A percentile compares a stretch with the other conserved stretches of the same genome.
These are phyloP conservation scores for Triadica sebifera DNA, from an alignment of 345 rosid genomes.

Conservation along the genomic window DNA sequence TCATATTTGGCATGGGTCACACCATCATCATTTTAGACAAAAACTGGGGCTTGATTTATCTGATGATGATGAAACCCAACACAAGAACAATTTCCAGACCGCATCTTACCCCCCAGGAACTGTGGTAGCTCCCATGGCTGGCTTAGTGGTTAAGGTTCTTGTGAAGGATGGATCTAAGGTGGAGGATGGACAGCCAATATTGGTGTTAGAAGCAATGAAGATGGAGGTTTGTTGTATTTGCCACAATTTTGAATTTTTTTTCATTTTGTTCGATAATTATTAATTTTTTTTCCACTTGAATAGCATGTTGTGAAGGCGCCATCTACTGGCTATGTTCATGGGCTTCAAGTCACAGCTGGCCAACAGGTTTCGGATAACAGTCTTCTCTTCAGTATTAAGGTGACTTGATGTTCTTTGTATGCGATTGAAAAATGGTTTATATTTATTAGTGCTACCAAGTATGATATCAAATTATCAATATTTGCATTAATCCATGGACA, in stretches of 20 bases:
- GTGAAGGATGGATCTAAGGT: slow-evolving; percentile 61
- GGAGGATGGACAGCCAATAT: slow-evolving; percentile 70
- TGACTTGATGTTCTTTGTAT: slow-evolving; percentile 4
- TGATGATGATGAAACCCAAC: slow-evolving; percentile 55
- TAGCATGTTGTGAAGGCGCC: too few relatives aligned
- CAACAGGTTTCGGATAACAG: slow-evolving; percentile 75
- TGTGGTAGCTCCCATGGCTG: slow-evolving; percentile 92
- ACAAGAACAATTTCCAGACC: slow-evolving; percentile 47
- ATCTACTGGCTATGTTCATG: slow-evolving; percentile 55
- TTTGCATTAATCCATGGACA: neutral
- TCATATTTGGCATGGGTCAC: too few relatives aligned
- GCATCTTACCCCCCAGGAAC: slow-evolving; percentile 60
- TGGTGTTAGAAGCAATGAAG: slow-evolving; percentile 95
- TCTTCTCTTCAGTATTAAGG: slow-evolving; percentile 70
- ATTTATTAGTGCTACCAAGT: neutral
- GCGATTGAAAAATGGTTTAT: neutral
- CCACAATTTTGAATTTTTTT: neutral
- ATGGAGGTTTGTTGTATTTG: slow-evolving; percentile 68
- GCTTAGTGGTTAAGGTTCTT: slow-evolving; percentile 86
- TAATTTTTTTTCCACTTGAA: too few relatives aligned
- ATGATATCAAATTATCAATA: neutral
- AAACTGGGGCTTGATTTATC: slow-evolving; percentile 54
- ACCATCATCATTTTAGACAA: slow-evolving; percentile 63
- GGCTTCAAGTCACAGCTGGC: slow-evolving; percentile 64
- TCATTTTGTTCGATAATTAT: neutral